Base-by-base conservation (phyloP, 768 basidiomycete species). In the Neoboletus subvelutipes region DNA sequence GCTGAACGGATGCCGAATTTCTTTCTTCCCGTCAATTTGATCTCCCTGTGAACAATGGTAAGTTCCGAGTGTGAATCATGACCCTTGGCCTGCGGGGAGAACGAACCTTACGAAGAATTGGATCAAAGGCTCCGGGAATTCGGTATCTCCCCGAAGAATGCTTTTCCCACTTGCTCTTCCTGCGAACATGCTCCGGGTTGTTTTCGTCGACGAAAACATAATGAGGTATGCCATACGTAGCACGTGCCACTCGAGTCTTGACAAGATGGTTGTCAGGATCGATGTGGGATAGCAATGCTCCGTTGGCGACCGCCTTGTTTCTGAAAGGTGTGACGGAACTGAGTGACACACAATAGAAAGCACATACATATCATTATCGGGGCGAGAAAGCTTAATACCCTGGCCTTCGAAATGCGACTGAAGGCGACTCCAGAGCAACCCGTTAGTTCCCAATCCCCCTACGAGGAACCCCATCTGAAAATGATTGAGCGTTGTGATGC, bases 391-490 rank as follows among this genome's bases (percentile, higher is more conserved):
- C 0, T 51, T 20, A 5, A 64, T 54, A 5, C 52, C 42, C 13
- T 17, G 39, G 2, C 0, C 7, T n/a, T 18, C 3, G 28, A 62
- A 62, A 52, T 62, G 47, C 1, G 52, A 50, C 31, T 47, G 47
- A 12, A 64, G 45, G 5, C 33, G 52, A 39, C 31, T 26, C 52
- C 58, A 56, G 11, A 64, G 41, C 28, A 37, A 52, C 10, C 52
- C 45, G 13, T 57, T 64, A 3, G 39, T 41, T 17, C 50, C 52
- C 3, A 58, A 3, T 5, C 61, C 61, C 8, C 60, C 61, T 0
- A 63, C 55, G 6, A 62, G 46, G 22, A 63, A 63, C 10, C 28
- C 61, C 36, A 24, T 45, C 60, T 62, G 4, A 8, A 24, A 43
- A 18, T 8, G n/a, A 13, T 18, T 18, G 10, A n/a, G n/a, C 6